A percentile compares a stretch with the other conserved stretches of the same genome.
phyloP scores from a whole-genome alignment of 805 yeast species.

The Yarrowia divulgata region DNA sequence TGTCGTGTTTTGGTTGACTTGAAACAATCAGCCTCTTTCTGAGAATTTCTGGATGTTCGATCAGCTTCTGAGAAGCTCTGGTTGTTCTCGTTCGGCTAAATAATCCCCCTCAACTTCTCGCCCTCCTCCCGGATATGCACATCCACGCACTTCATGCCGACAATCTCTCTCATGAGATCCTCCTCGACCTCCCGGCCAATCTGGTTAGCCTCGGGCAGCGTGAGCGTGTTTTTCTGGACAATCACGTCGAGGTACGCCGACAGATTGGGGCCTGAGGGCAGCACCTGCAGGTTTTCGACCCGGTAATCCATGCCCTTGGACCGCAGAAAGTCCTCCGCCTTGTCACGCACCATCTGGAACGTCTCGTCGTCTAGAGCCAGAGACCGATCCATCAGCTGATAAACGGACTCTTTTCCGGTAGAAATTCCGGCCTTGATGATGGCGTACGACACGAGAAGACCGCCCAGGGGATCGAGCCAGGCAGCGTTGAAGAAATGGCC shows the following conservation, averaged over 20 bases:
- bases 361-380: conserved; percentile 39
- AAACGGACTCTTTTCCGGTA: conserved; percentile 71
- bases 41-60: no score
- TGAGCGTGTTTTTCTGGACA: conserved; percentile 2
- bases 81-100: no score
- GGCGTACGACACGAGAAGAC: conserved; percentile 79
- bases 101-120: conserved; percentile 24
- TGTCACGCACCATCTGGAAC: conserved; percentile 37
- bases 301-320: conserved; percentile 10
- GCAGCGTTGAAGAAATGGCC: conserved; percentile 79
- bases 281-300: conserved; percentile 33
- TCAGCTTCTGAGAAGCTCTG: no score
- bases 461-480: conserved; percentile 94
- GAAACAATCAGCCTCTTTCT: no score
- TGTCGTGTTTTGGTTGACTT: no score
- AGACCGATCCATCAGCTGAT: conserved; percentile 71
- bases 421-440: conserved; percentile 84
- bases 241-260: conserved; percentile 21
- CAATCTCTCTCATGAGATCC: conserved; percentile 11
- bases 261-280: conserved; percentile 40
- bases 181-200: conserved; percentile 26
- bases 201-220: conserved; percentile 25
- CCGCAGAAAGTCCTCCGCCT: conserved; percentile 25
- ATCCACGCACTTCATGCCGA: conserved; percentile 37
- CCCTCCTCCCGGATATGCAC: conserved; percentile 37